Conservation (phyloP, 768 basidiomycete species). For the Paxillus rubicundulus region DNA sequence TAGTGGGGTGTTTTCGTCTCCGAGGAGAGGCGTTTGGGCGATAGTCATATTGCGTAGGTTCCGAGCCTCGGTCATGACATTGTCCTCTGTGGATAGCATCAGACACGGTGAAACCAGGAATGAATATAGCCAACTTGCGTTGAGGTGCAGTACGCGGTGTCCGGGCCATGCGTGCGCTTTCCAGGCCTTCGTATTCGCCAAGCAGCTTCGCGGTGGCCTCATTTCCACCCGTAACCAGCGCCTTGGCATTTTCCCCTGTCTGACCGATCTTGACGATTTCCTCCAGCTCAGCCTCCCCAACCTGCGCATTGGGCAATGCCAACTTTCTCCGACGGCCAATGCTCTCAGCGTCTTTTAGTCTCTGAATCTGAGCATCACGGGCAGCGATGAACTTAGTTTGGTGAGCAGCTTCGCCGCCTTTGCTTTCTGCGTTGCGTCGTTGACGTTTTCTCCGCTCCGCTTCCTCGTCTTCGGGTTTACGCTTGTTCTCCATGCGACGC, state of each 20-base stretch:
- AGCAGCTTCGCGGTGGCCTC: constrained; percentile 84
- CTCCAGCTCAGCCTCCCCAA: constrained; percentile 91
- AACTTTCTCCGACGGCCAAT: constrained; percentile 86
- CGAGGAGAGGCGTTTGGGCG: constrained; percentile 89
- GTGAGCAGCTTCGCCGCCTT: constrained; percentile 64
- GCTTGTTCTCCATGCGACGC: constrained; percentile 92
- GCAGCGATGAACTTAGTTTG: constrained; percentile 97
- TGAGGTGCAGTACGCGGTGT: constrained; percentile 95
- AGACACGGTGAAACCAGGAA: constrained; percentile 3
- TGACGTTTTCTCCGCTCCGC: constrained; percentile 90
- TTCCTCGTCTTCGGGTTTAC: constrained; percentile 91
- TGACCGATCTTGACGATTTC: constrained; percentile 98
- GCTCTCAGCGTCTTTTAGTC: constrained; percentile 95
- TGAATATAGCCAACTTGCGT: constrained; percentile 51
- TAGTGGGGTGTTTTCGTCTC: constrained; percentile 96
- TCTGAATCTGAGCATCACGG: constrained; percentile 96
- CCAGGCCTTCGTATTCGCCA: constrained; percentile 90
- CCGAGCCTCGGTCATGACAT: constrained; percentile 89
- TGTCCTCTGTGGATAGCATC: constrained; percentile 68
- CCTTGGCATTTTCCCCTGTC: constrained; percentile 85
- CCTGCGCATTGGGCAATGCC: constrained; percentile 84
- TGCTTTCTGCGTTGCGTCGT: constrained; percentile 58
- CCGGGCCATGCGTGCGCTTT: constrained; percentile 85
- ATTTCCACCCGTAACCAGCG: constrained; percentile 76
- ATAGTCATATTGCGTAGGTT: constrained; percentile 94